Evolutionary conservation across 2,329 filamentous ascomycete genomes (phyloP).

Genomic region (Curvularia lunata): DNA sequence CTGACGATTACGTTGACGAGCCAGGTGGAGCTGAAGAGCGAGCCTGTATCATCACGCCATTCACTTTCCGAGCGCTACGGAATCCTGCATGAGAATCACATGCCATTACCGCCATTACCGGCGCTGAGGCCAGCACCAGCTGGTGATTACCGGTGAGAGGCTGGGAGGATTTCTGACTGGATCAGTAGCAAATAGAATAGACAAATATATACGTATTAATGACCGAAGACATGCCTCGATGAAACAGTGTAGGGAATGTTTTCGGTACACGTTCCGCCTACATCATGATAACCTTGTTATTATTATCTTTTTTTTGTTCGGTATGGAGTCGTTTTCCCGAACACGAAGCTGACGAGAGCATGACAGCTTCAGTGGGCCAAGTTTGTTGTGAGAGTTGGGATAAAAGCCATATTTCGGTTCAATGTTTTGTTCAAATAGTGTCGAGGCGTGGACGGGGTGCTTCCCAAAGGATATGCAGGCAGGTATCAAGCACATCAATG

Average conservation of each 20-base stretch:
- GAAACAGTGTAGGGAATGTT: background rate
- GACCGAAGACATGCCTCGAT: background rate
- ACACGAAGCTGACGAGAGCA: background rate
- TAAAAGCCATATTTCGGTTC: too few relatives aligned
- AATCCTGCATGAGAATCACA: constrained; percentile 6
- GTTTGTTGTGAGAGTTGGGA: too few relatives aligned
- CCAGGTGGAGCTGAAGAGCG: constrained; percentile 25
- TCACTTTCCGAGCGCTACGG: background rate
- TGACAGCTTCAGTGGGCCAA: too few relatives aligned
- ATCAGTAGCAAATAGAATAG: background rate
- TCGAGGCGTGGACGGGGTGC: too few relatives aligned
- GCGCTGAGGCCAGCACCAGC: background rate
- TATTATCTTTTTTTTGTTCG: background rate
- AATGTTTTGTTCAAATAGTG: too few relatives aligned
- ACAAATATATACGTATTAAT: background rate
- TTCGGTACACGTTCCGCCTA: background rate
- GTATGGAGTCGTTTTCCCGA: background rate
- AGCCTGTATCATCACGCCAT: constrained; percentile 11
- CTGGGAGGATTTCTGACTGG: background rate
- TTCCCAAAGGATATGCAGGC: too few relatives aligned
- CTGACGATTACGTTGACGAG: constrained; percentile 32
- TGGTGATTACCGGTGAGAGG: background rate
- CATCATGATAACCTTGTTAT: background rate
- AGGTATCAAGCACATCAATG: background rate
- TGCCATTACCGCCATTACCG: constrained; percentile 1